Evolutionary conservation across 345 rosid genomes (phyloP), one percentile per base, ranked within the genome.

Genomic region (Odontarrhena argentea): DNA sequence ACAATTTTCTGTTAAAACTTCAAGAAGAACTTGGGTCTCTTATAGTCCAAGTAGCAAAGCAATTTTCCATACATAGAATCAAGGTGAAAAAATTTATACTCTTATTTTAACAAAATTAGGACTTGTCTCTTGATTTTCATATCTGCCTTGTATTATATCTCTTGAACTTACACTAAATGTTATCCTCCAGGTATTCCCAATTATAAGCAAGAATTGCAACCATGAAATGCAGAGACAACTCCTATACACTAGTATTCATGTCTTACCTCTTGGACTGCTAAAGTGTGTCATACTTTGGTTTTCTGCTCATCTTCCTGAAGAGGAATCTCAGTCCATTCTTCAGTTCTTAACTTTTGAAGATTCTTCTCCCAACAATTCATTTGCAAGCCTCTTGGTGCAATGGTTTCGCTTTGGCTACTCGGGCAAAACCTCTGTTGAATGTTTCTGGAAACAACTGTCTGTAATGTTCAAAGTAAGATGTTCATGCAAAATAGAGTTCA

Each of bases 251-350:
- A 83, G 89, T 79, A 78, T 86, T 58, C 79, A 75, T 67, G 76
- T 83, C 63, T 77, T 92, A 81, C 98, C 98, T 44, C 81, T 88
- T 9, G 98, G 94, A 55, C 69, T 89, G 73, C 78, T 92, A 2
- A 81, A 83, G 74, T 87, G 88, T 76, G 80, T 74, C 61, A 77
- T 85, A 34, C 84, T 80, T 43, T 92, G 96, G 95, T 87, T 89
- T 63, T 83, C 87, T 48, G 42, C 87, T 57, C 76, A 80, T 78
- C 75, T 92, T 14, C 77, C 89, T 13, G 85, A 77, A 68, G 77
- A 67, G 41, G 89, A 85, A 55, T 81, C 82, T 45, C 77, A 70
- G 38, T 74, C 74, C 49, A 75, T 89, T 79, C 79, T 92, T 74
- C 69, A 43, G n/a, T 61, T 67, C 75, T 76, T 81, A 67, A 77